Evolutionary conservation across 768 basidiomycete species (phyloP), one percentile per base, ranked within the genome.

Genomic region (Pilatotrama ljubarskyi): DNA sequence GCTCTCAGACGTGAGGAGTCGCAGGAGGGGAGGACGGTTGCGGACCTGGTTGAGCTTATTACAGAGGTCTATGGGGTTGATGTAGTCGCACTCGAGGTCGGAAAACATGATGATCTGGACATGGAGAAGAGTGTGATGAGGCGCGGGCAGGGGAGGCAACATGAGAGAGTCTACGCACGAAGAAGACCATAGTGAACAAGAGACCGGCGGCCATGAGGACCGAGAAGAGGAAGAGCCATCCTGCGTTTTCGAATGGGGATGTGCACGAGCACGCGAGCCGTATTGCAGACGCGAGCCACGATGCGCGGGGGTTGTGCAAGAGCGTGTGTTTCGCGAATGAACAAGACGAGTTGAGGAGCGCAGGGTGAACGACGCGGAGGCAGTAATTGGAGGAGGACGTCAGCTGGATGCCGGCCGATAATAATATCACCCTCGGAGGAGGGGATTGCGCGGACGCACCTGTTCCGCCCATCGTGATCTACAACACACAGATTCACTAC

Each of bases 41-140:
- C 81, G 46, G 64, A 96, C 96, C 77, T 95, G 92, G 73, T 98
- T 98, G 69, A 98, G 87, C 81, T 97, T 98, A 78, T 98, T 98
- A 78, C 97, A 98, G 38, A 98, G 87, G 76, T 99, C 97, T 85
- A 99, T 99, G 52, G 97, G 97, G 77, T 99, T 99, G 82, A 98
- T 96, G 79, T 98, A 98, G 83, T 97, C 95, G 81, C 94, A 97
- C 78, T 98, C 96, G 72, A 98, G 80, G 79, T 98, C 97, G 43
- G 95, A 97, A 82, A 98, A 98, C 96, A 98, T 98, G 81, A 99
- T 98, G 70, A 99, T 98, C 96, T 98, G 68, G 0, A 36, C 5
- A 25, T 25, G 36, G 29, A 5, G 25, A 8, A 18, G 32, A 51
- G 35, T 20, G 6, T 7, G 15, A 4, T 37, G 6, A 22, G 15